Evolutionary conservation across 768 basidiomycete genomes (phyloP).

Genomic region (Podaxis sp.): DNA sequence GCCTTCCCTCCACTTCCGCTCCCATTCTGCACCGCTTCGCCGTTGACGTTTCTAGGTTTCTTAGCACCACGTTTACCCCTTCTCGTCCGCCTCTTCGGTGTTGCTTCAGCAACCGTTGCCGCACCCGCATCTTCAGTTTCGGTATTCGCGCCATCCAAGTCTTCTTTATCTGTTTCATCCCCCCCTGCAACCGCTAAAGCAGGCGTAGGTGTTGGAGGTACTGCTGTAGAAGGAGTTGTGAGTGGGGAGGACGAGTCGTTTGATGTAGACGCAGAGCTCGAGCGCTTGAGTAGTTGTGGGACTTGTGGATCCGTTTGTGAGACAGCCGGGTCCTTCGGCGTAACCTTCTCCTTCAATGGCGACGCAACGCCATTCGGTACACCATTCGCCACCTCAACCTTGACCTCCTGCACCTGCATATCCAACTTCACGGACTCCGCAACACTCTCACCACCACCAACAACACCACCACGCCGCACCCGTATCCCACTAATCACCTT

Average conservation of each 20-base stretch:
- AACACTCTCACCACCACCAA: too few relatives aligned
- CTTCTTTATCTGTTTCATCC: constrained; percentile 62
- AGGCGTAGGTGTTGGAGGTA: background rate
- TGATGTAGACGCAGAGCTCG: background rate
- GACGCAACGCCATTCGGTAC: background rate
- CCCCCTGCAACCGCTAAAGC: constrained; percentile 30
- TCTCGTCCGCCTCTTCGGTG: constrained; percentile 43
- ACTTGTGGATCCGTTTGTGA: background rate
- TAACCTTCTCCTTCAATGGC: background rate
- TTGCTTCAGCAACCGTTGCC: constrained; percentile 21
- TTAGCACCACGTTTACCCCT: constrained; percentile 56
- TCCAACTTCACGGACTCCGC: too few relatives aligned
- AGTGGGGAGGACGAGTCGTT: background rate
- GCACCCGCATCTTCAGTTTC: constrained; percentile 26
- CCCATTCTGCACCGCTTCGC: constrained; percentile 24
- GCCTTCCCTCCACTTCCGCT: constrained; percentile 42
- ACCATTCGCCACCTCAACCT: background rate
- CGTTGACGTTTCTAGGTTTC: constrained; percentile 34
- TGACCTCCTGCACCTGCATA: background rate
- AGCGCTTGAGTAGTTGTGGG: too few relatives aligned
- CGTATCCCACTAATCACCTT: background rate
- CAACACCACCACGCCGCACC: background rate
- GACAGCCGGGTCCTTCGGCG: background rate
- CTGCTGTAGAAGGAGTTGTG: background rate
- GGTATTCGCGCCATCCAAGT: constrained; percentile 17